A percentile compares a stretch with the other conserved stretches of the same genome.
Conservation (phyloP, 768 basidiomycete species). For the Psilocybe cubensis region DNA sequence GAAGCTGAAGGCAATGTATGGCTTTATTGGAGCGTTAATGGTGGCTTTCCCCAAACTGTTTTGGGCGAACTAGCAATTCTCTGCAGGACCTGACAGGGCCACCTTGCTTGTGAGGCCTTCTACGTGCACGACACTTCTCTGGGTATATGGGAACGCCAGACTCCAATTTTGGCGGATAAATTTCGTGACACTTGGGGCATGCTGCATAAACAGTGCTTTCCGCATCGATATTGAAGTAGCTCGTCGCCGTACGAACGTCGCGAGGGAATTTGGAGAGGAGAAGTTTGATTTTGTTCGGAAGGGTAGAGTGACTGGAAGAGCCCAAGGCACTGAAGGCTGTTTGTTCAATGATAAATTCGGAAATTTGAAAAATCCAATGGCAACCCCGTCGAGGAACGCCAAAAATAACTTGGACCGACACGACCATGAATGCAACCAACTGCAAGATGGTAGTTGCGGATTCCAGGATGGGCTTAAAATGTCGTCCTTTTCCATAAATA, state of each 20-base stretch:
- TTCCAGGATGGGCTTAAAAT: too few species aligned
- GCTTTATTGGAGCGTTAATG: slow-evolving; percentile 13
- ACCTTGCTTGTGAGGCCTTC: too few species aligned
- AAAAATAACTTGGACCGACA: slow-evolving; percentile 12
- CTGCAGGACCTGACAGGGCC: too few species aligned
- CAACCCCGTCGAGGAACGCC: slow-evolving; percentile 7
- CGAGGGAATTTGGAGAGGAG: not conserved
- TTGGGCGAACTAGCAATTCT: too few species aligned
- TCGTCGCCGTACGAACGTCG: slow-evolving; percentile 7
- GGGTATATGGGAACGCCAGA: too few species aligned
- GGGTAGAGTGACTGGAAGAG: not conserved
- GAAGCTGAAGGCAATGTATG: slow-evolving; percentile 18
- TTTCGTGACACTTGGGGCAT: slow-evolving; percentile 9
- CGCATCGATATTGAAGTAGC: slow-evolving; percentile 2
- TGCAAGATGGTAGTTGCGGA: too few species aligned
- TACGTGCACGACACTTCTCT: too few species aligned
- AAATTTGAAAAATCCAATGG: slow-evolving; percentile 7
- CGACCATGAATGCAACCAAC: slow-evolving; percentile 14
- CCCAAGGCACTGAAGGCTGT: not conserved
- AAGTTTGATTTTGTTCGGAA: not conserved
- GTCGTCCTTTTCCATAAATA: too few species aligned
- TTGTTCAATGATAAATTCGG: not conserved
- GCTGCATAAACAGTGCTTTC: slow-evolving; percentile 7
- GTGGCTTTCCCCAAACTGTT: too few species aligned
- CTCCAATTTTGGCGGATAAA: too few species aligned